These are phyloP conservation scores for Orbilia blumenaviensis DNA, from an alignment of 2,329 filamentous ascomycete species.

Conservation along the genomic window DNA sequence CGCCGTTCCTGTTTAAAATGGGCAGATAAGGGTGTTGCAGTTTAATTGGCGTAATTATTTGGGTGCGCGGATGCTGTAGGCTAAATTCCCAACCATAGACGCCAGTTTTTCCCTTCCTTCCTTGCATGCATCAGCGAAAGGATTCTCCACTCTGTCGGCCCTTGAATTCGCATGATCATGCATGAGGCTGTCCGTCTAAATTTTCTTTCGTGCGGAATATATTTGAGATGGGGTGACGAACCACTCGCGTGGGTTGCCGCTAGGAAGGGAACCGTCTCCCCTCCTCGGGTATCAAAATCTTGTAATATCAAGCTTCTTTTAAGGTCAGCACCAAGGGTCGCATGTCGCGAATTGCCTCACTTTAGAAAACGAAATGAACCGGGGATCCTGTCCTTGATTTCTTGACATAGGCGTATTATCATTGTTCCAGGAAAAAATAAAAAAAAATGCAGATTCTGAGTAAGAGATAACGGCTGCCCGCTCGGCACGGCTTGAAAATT, in stretches of 20 bases:
- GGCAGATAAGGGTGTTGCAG: conserved; percentile 52
- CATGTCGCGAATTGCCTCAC: conserved; percentile 39
- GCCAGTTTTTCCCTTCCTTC: conserved; percentile 22
- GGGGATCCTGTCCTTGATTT: conserved; percentile 29
- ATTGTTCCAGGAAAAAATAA: neutral
- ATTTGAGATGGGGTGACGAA: conserved; percentile 21
- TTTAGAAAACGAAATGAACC: conserved; percentile 41
- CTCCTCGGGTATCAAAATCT: conserved; percentile 37
- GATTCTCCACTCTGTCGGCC: conserved; percentile 40
- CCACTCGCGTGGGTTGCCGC: conserved; percentile 30
- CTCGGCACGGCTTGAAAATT: conserved; percentile 18
- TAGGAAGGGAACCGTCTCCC: conserved; percentile 10
- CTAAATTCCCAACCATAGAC: conserved; percentile 39
- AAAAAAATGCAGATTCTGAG: neutral
- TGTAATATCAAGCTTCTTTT: conserved; percentile 35
- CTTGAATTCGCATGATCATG: conserved; percentile 36
- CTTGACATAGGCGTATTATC: conserved; percentile 24
- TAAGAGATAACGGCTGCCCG: conserved; percentile 17
- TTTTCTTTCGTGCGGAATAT: conserved; percentile 1
- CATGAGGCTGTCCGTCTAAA: conserved; percentile 8
- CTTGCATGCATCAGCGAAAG: conserved; percentile 16
- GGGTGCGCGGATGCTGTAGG: conserved; percentile 32
- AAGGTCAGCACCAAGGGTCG: conserved; percentile 37
- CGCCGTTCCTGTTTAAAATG: conserved; percentile 50
- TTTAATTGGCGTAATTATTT: conserved; percentile 52